A percentile compares a stretch with the other conserved stretches of the same genome.
Conservation (phyloP, 2,329 filamentous ascomycete genomes). For the Sporothrix phasma region DNA sequence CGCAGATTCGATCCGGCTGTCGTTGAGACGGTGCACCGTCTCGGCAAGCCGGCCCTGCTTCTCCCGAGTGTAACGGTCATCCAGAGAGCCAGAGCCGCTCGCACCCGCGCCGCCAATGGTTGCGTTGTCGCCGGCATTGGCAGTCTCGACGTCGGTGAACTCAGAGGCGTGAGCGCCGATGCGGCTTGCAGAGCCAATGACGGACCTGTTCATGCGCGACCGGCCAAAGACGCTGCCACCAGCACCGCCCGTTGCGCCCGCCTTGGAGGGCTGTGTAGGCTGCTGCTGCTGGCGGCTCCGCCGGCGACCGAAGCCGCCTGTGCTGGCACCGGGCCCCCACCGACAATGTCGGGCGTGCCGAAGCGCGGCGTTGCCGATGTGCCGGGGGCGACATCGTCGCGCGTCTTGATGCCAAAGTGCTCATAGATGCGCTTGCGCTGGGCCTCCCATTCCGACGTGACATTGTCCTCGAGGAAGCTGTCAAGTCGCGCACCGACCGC, state of each 20-base stretch:
- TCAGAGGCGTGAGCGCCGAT: conserved; percentile 54
- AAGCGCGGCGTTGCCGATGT: conserved; percentile 15
- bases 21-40: conserved; percentile 70
- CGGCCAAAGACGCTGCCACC: conserved; percentile 48
- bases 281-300: conserved; percentile 29
- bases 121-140: conserved; percentile 23
- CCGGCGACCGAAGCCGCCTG: conserved; percentile 47
- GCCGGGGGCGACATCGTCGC: conserved; percentile 33
- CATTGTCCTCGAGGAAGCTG: conserved; percentile 83
- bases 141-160: conserved; percentile 59
- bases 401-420: conserved; percentile 78
- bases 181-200: conserved; percentile 70
- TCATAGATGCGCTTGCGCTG: conserved; percentile 90
- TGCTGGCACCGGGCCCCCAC: conserved; percentile 29
- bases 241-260: conserved; percentile 25
- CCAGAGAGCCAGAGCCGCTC: conserved; percentile 43
- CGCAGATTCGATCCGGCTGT: conserved; percentile 53
- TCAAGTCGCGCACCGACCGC: conserved; percentile 82
- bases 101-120: conserved; percentile 24
- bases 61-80: conserved; percentile 69
- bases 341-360: conserved; percentile 20
- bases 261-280: conserved; percentile 23
- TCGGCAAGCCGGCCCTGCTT: conserved; percentile 76
- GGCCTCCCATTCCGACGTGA: conserved; percentile 91
- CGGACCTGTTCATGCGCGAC: conserved; percentile 67